These are phyloP conservation scores for Panicum miliaceum DNA, from an alignment of 176 grass and related monocot species.

Conservation along the genomic window DNA sequence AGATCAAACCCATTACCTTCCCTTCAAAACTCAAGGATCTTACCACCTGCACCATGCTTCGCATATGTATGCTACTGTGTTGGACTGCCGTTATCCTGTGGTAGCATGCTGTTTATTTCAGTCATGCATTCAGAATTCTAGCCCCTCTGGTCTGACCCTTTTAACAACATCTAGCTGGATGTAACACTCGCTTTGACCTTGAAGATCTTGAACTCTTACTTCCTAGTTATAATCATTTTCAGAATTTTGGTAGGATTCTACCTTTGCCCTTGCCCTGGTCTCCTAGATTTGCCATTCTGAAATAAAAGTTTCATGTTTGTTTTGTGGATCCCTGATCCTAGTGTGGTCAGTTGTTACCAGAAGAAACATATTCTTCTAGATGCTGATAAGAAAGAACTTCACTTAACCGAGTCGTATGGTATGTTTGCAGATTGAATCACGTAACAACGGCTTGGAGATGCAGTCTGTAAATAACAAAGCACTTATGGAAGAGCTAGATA, in stretches of 20 bases:
- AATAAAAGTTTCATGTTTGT: not conserved
- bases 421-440: constrained; percentile 87
- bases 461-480: constrained; percentile 85
- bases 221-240: constrained; percentile 28
- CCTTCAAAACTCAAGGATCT: not conserved
- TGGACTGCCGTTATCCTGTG: not conserved
- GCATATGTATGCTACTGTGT: not conserved
- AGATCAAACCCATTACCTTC: not conserved
- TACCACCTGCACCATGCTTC: not conserved
- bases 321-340: constrained; percentile 26
- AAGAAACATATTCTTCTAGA: constrained; percentile 31
- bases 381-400: constrained; percentile 21
- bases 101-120: not conserved
- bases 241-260: constrained; percentile 6
- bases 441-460: constrained; percentile 94
- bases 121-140: constrained; percentile 24
- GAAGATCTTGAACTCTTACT: not conserved
- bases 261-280: not conserved
- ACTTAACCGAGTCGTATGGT: not conserved
- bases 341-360: constrained; percentile 19
- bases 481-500: constrained; percentile 90
- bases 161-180: not conserved
- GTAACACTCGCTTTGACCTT: not conserved
- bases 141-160: not conserved
- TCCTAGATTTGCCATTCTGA: not conserved